Base-by-base conservation (phyloP, 371 early-diverging fungal genomes). In the Mucor racemosus region DNA sequence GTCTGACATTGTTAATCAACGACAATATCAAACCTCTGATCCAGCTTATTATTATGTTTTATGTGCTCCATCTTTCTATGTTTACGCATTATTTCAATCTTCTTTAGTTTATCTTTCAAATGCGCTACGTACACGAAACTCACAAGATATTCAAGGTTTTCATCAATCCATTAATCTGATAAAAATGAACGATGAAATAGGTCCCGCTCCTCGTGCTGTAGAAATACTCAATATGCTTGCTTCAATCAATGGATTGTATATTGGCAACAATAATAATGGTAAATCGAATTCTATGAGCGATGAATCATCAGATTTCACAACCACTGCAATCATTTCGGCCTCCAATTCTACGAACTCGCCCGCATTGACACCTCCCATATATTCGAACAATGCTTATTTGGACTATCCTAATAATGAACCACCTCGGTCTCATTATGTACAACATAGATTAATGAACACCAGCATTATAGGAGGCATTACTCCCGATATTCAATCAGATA, bases 81-180 rank as follows among this genome's bases (percentile, higher is more conserved):
- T 88, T 17, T 84, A 88, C 57, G 66, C 81, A 26, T 73, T 81
- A 56, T 86, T 84, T 54, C 81, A 78, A 34, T 75, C 77, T 9
- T 78, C 76, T 2, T 60, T 83, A 1, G 73, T 77, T 7, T 70
- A 72, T 39, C 65, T 83, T 11, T 72, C 74, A 10, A 76, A 74
- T 50, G 72, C 68, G 0, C 14, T 75, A 31, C 69, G 73, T n/a
- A 77, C 74, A 26, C 64, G 33, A 39, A 62, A 34, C 64, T 1
- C 34, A 40, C 19, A 53, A 56, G 8, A 54, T 41, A 10, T 44
- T 58, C 39, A 36, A 54, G 44, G 54, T 7, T 66, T 83, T 6
- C 54, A 69, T 14, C 62, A 62, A 1, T 70, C 81, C 4, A 60
- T 83, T 17, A 41, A 15, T 60, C 69, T 15, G 19, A 67, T 60